Evolutionary conservation across 768 basidiomycete species (phyloP).

Genomic region (Naganishia vishniacii): DNA sequence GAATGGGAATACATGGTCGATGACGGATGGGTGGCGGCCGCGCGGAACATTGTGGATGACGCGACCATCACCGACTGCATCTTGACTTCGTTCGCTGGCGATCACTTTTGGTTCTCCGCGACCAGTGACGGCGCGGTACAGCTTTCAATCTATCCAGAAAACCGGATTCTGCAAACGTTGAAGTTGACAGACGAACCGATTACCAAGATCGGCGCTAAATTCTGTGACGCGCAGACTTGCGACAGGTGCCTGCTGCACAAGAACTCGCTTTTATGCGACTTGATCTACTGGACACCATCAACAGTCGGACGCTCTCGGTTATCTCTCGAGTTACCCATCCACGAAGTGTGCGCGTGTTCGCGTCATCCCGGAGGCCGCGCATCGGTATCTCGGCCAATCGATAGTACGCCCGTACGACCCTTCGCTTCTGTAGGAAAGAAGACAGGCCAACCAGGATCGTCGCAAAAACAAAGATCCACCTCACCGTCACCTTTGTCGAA

Average conservation of each 20-base stretch:
- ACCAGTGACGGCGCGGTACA: neutral
- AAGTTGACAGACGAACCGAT: constrained; percentile 5
- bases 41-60: neutral
- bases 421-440: neutral
- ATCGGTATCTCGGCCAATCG: constrained; percentile 6
- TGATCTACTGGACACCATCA: neutral
- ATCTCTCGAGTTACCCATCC: neutral
- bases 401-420: constrained; percentile 1
- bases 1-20: neutral
- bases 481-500: constrained; percentile 11
- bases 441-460: constrained; percentile 10
- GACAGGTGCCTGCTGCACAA: constrained; percentile 4
- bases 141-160: constrained; percentile 5
- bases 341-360: constrained; percentile 3
- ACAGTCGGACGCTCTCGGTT: constrained; percentile 3
- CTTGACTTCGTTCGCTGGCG: neutral
- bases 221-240: neutral
- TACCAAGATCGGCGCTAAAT: neutral
- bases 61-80: neutral
- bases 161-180: neutral
- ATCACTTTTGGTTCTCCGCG: constrained; percentile 4
- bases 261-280: neutral
- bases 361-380: constrained; percentile 13
- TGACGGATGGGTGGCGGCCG: neutral
- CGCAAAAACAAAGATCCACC: constrained; percentile 3